Evolutionary conservation across 805 yeast genomes (phyloP), one percentile per base, ranked within the genome.

Genomic region (Sugiyamaella americana): DNA sequence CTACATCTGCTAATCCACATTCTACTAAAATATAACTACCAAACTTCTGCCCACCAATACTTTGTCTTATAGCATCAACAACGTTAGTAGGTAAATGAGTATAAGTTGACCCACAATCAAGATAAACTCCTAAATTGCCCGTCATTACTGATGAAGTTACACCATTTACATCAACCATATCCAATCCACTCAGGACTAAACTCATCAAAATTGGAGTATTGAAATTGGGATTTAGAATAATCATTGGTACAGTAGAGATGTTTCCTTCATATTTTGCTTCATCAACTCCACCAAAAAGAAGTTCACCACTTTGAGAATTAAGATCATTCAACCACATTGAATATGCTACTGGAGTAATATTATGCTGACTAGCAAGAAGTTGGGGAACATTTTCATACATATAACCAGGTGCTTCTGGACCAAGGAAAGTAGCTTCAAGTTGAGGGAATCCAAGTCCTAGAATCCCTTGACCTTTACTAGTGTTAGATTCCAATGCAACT

Each of bases 351-450:
- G 67, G 61, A 41, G 60, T 52, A 51, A 72, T 74, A 29, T 61
- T 42, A 1, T 76, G 76, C 32, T 65, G 72, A 23, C 63, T 53
- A 42, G 73, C 78, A 69, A 86, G 61, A 46, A 73, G 73, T 37
- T 69, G 53, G 0, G 95, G 95, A 42, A 85, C 64, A 60, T 86
- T 86, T 45, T 73, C 70, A 62, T 85, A 85, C 10, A 56, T 48
- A 37, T 38, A 37, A 24, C 42, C 41, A 4, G n/a, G 17, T 13
- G 43, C 35, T 10, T 37, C 46, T 3, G 19, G 18, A 16, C 20
- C 32, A 40, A 46, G 13, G 19, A 57, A 48, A 4, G 56, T 56
- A 10, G 66, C 61, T 46, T 63, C 70, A 40, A 57, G 55, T 4
- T 56, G 56, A 8, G 49, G 43, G 45, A 62, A 61, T 8, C 70